A percentile compares a stretch with the other conserved stretches of the same genome.
Evolutionary conservation across 805 yeast genomes (phyloP).

Genomic region (Sugiyamaella lignohabitans): DNA sequence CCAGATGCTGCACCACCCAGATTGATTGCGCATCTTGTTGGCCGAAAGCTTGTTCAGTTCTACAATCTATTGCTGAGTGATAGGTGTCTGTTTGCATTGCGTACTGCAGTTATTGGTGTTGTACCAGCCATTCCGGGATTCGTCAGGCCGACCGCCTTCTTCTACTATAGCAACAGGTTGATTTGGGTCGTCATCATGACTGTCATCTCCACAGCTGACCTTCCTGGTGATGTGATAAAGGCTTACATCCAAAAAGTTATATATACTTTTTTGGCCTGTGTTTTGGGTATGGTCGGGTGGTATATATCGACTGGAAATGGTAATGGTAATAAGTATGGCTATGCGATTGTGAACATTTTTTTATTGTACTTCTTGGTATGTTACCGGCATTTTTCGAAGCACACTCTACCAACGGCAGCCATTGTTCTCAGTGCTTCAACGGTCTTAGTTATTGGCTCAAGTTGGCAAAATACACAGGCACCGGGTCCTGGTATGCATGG

Average conservation of each 20-base stretch:
- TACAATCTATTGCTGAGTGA: constrained; percentile 8
- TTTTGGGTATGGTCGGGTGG: constrained; percentile 32
- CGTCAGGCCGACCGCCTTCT: constrained; percentile 22
- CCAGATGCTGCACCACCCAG: constrained; percentile 31
- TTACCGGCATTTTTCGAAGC: constrained; percentile 29
- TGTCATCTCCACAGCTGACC: constrained; percentile 26
- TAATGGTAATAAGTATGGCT: constrained; percentile 30
- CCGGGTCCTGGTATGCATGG: constrained; percentile 21
- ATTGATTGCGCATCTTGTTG: constrained; percentile 22
- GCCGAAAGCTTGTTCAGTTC: constrained; percentile 10
- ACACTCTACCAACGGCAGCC: constrained; percentile 26
- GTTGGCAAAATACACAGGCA: constrained; percentile 27
- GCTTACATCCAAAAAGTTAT: constrained; percentile 24
- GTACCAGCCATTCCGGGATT: constrained; percentile 25
- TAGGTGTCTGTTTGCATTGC: constrained; percentile 22
- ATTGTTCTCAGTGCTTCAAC: constrained; percentile 27
- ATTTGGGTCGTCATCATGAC: constrained; percentile 32
- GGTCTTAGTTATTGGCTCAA: constrained; percentile 29
- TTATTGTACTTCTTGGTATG: constrained; percentile 24
- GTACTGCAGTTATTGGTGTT: constrained; percentile 22
- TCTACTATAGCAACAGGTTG: constrained; percentile 21
- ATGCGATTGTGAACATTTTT: constrained; percentile 27
- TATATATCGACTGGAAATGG: constrained; percentile 32
- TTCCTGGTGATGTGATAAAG: constrained; percentile 31
- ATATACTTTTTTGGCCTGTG: constrained; percentile 28